Evolutionary conservation across 352 stramenopile species (phyloP).

Genomic region (Pythium utonaiense): DNA sequence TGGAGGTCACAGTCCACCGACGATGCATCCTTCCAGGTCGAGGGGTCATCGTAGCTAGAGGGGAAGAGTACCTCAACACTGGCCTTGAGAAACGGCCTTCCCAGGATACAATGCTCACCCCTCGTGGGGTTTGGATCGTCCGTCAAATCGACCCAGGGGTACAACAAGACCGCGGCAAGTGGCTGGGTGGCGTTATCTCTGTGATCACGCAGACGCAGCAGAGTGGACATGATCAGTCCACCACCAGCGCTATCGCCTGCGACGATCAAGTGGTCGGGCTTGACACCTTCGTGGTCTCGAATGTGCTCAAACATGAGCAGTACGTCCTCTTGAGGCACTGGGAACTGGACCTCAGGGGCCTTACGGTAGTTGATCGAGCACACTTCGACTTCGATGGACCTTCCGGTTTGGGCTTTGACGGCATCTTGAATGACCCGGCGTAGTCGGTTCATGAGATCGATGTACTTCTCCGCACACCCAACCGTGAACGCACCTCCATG

Average conservation of each 20-base stretch:
- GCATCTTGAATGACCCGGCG: conserved; percentile 26
- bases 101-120: conserved; percentile 32
- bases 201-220: conserved; percentile 33
- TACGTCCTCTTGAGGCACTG: conserved; percentile 32
- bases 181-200: conserved; percentile 19
- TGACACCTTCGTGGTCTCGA: conserved; percentile 28
- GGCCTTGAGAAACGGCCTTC: neutral
- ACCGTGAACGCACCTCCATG: conserved; percentile 48
- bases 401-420: conserved; percentile 11
- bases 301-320: conserved; percentile 43
- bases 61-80: neutral
- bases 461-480: conserved; percentile 39
- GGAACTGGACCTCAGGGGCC: conserved; percentile 41
- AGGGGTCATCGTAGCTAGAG: neutral
- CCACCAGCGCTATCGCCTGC: conserved; percentile 42
- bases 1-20: conserved; percentile 32
- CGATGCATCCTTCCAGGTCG: neutral
- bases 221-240: conserved; percentile 35
- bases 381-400: conserved; percentile 30
- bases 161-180: conserved; percentile 30
- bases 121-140: conserved; percentile 20
- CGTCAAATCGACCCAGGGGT: conserved; percentile 30
- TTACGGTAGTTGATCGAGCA: conserved; percentile 53
- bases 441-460: conserved; percentile 33
- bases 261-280: conserved; percentile 37